Evolutionary conservation across 2,329 filamentous ascomycete species (phyloP).

Genomic region (Xylaria sp.): DNA sequence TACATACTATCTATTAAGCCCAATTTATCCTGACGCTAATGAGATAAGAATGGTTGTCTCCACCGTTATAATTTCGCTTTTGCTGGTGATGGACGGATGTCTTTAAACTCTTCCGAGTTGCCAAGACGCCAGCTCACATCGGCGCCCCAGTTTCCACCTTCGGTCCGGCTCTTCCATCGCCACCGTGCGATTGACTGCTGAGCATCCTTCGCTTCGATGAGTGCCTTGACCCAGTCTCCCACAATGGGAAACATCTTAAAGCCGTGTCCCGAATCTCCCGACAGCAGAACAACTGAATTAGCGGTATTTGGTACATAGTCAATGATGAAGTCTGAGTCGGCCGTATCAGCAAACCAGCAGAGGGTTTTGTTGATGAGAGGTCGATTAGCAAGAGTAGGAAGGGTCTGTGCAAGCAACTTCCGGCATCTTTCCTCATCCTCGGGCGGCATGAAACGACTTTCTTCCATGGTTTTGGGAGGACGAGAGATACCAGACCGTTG

Average conservation of each 20-base stretch:
- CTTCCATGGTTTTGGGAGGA: conserved; percentile 36
- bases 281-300: conserved; percentile 53
- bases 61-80: neutral
- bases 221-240: conserved; percentile 58
- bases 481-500: conserved; percentile 51
- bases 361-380: conserved; percentile 61
- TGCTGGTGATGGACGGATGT: neutral
- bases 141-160: conserved; percentile 28
- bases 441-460: conserved; percentile 56
- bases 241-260: conserved; percentile 68
- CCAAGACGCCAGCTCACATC: conserved; percentile 49
- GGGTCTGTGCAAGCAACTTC: conserved; percentile 31
- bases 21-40: neutral
- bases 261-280: conserved; percentile 65
- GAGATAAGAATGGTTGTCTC: neutral
- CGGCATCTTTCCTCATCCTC: conserved; percentile 58
- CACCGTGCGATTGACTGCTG: conserved; percentile 51
- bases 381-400: conserved; percentile 41
- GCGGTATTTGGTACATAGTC: conserved; percentile 60
- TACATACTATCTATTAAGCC: no score
- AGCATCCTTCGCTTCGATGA: conserved; percentile 49
- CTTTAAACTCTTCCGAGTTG: conserved; percentile 35
- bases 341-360: conserved; percentile 70
- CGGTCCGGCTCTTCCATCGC: conserved; percentile 53
- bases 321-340: conserved; percentile 64